Evolutionary conservation across 108 stramenopile species (phyloP).

Genomic region (Thalassiosira profunda): DNA sequence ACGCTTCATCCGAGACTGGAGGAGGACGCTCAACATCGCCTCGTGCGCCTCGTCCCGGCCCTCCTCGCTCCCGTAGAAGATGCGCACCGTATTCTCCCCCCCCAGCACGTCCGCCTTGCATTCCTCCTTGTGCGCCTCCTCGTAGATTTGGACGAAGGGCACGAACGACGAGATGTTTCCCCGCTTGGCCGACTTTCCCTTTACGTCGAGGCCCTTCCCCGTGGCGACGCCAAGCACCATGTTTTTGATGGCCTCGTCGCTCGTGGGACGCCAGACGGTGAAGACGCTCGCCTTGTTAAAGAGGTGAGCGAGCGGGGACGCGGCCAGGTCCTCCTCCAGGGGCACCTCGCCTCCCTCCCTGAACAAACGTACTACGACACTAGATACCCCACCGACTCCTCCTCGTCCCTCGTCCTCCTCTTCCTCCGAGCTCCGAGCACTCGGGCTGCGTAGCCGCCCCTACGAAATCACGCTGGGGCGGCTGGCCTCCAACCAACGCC

Average conservation of each 20-base stretch:
- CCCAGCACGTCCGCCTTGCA: background rate
- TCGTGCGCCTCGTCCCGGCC: constrained; percentile 23
- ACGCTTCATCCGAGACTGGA: no score
- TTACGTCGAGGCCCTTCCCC: constrained; percentile 23
- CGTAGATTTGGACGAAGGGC: constrained; percentile 15
- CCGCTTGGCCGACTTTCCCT: constrained; percentile 9
- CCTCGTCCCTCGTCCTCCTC: no score
- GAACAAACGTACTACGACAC: no score
- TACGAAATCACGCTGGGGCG: no score
- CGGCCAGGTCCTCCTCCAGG: constrained; percentile 33
- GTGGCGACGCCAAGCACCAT: constrained; percentile 9
- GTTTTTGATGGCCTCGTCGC: background rate
- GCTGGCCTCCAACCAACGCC: no score
- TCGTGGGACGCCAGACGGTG: constrained; percentile 16
- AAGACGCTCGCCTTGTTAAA: constrained; percentile 6
- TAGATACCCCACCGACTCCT: no score
- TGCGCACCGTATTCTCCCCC: constrained; percentile 3
- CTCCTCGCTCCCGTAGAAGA: background rate
- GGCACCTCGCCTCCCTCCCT: constrained; percentile 44
- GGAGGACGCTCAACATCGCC: constrained; percentile 19
- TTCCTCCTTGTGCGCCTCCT: constrained; percentile 25
- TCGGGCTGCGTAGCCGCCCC: no score
- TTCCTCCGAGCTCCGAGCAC: no score
- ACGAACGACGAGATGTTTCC: constrained; percentile 13
- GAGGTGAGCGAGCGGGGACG: constrained; percentile 16